These are phyloP conservation scores for Dendrothele bispora DNA, from an alignment of 768 basidiomycete species.

Conservation along the genomic window DNA sequence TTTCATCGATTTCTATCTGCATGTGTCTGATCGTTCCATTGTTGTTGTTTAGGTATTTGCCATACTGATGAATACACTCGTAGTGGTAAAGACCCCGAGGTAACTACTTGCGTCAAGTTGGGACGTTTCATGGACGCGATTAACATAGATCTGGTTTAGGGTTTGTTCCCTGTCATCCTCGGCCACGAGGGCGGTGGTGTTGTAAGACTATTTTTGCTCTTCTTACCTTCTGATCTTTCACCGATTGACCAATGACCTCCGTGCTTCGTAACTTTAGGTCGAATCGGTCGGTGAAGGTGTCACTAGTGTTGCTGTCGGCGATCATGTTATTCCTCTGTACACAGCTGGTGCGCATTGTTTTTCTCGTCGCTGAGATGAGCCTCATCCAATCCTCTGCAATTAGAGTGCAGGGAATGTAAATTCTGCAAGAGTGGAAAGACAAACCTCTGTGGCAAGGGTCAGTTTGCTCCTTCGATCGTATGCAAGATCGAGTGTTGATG, in stretches of 20 bases:
- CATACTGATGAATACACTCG: slow-evolving; percentile 98
- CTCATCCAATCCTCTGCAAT: background rate
- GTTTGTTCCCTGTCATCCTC: slow-evolving; percentile 89
- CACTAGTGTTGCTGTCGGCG: slow-evolving; percentile 72
- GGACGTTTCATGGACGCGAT: slow-evolving; percentile 10
- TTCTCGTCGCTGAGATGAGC: background rate
- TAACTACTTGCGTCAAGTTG: slow-evolving; percentile 23
- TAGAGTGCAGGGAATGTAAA: slow-evolving; percentile 97
- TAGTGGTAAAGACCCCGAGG: slow-evolving; percentile 95
- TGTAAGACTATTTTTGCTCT: slow-evolving; percentile 43
- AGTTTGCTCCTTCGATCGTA: background rate
- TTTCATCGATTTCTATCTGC: slow-evolving; percentile 21
- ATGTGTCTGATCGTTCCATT: slow-evolving; percentile 5
- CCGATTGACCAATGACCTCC: slow-evolving; percentile 8
- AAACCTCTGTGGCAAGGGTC: slow-evolving; percentile 95
- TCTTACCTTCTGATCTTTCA: background rate
- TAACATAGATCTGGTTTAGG: slow-evolving; percentile 51
- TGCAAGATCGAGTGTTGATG: background rate
- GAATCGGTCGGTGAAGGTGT: slow-evolving; percentile 98
- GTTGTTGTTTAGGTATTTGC: slow-evolving; percentile 67
- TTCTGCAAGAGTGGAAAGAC: slow-evolving; percentile 99
- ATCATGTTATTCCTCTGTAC: slow-evolving; percentile 97
- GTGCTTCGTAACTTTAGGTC: slow-evolving; percentile 50
- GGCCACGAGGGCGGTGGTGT: slow-evolving; percentile 95
- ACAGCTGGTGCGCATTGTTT: slow-evolving; percentile 68